phyloP scores from a whole-genome alignment of 1,139 yeast genomes.

The Yamadazyma membranifaciens region DNA sequence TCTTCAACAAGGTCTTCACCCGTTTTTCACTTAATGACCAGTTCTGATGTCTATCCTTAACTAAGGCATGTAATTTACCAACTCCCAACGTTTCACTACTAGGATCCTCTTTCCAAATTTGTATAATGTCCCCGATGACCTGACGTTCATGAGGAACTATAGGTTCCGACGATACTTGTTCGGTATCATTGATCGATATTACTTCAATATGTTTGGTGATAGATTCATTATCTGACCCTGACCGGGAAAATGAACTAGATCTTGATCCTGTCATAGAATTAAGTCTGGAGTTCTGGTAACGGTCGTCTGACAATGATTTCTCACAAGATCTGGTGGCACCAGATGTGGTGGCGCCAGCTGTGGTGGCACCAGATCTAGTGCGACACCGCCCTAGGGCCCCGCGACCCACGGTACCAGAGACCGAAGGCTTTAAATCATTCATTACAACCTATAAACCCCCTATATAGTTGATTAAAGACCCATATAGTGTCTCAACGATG shows the following conservation, averaged over 20 bases:
- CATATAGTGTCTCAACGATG: conserved; percentile 10
- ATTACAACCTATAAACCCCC: too few species aligned
- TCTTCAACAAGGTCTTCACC: conserved; percentile 51
- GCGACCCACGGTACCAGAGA: too few species aligned
- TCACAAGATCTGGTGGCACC: background rate
- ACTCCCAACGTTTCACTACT: conserved; percentile 58
- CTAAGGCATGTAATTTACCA: conserved; percentile 49
- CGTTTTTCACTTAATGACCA: conserved; percentile 68
- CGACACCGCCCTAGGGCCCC: too few species aligned
- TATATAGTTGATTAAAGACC: conserved; percentile 2
- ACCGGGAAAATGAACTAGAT: background rate
- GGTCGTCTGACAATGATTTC: conserved; percentile 6
- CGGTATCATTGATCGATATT: conserved; percentile 31
- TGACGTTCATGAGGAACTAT: conserved; percentile 62
- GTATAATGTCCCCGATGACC: conserved; percentile 59
- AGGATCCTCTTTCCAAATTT: conserved; percentile 69
- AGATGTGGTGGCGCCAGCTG: background rate
- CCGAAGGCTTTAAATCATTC: too few species aligned
- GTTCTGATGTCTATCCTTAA: conserved; percentile 51
- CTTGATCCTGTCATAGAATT: background rate
- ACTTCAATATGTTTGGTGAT: conserved; percentile 21
- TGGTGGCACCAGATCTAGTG: background rate
- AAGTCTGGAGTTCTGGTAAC: background rate
- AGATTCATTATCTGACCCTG: conserved; percentile 1
- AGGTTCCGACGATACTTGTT: conserved; percentile 26